phyloP scores from a whole-genome alignment of 768 basidiomycete genomes.

The Tephrocybe sp. region DNA sequence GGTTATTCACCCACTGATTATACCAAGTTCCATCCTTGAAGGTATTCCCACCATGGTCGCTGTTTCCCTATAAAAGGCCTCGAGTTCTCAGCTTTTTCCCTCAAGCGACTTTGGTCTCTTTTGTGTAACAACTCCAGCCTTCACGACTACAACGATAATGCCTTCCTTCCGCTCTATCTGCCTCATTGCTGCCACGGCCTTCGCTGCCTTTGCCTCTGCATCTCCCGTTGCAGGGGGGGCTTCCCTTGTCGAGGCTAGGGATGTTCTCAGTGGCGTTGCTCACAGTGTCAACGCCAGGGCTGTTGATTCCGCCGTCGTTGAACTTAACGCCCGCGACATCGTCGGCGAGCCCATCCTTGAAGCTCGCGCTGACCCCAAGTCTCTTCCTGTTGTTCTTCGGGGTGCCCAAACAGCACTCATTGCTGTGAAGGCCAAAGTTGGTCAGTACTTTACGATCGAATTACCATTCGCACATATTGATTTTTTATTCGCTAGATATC shows the following conservation, averaged over 20 bases:
- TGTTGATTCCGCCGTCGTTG: not conserved
- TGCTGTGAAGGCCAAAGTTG: not conserved
- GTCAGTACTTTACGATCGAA: not conserved
- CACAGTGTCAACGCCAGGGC: not conserved
- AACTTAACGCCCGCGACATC: not conserved
- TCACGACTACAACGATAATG: constrained; percentile 18
- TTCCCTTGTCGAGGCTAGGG: not conserved
- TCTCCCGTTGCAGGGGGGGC: not conserved
- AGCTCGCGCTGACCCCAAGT: not conserved
- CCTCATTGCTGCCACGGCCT: constrained; percentile 16
- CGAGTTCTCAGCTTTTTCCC: not conserved
- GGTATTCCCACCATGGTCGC: not conserved
- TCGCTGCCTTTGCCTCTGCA: constrained; percentile 15
- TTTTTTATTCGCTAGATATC: not conserved
- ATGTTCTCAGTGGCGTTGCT: not conserved
- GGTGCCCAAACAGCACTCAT: not conserved
- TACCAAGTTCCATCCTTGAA: not conserved
- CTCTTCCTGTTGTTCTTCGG: not conserved
- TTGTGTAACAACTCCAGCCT: not conserved
- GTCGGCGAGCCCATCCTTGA: not conserved
- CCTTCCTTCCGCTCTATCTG: constrained; percentile 20
- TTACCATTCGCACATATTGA: not conserved
- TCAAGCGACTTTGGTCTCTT: not conserved
- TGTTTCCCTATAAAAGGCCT: constrained; percentile 2
- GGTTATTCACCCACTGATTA: not conserved